Base-by-base conservation (phyloP, 73 alveolate species). In the Paramecium sonneborni region DNA sequence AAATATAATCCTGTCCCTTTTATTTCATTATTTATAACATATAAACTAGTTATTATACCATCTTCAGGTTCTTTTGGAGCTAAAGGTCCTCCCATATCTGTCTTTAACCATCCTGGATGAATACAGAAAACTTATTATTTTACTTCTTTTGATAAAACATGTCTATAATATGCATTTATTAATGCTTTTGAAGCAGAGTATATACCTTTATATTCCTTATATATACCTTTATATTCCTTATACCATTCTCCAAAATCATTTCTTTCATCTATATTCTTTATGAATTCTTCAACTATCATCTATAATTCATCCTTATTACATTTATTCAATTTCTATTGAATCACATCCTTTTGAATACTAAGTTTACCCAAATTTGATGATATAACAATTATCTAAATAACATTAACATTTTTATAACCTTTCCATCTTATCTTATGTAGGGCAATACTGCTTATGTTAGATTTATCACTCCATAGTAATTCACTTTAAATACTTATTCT, bases 11-110 rank as follows among this genome's bases (percentile, higher is more conserved):
- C 84, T 30, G 48, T 62, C 2, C 84, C 84, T 1, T 62, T 15
- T 30, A 62, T 62, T n/a, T 62, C 7, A 26, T 62, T 62, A 5
- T 62, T 62, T 41, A 41, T 41, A 7, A 62, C 84, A 30, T 62
- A 18, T 52, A 52, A 52, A 62, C 84, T 62, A 62, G 84, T 62
- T n/a, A n/a, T 62, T 3, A 62, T 62, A 12, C 84, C 84, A 5
- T 62, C 84, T 62, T 62, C 84, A 30, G 39, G 39, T 28, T 26
- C 15, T 62, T 62, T 30, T 1, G 84, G 84, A 23, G 84, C 84
- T 11, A 23, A 14, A 23, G 39, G 44, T 62, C 84, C 84, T 62
- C 84, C 84, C 84, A 62, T 62, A 62, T 62, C 84, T 7, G 84
- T 62, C 12, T 32, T 62, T 10, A 62, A 62, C 84, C 84, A 62